Evolutionary conservation across 1,284 basidiomycete genomes (phyloP).

Genomic region (Ganoderma boninense): DNA sequence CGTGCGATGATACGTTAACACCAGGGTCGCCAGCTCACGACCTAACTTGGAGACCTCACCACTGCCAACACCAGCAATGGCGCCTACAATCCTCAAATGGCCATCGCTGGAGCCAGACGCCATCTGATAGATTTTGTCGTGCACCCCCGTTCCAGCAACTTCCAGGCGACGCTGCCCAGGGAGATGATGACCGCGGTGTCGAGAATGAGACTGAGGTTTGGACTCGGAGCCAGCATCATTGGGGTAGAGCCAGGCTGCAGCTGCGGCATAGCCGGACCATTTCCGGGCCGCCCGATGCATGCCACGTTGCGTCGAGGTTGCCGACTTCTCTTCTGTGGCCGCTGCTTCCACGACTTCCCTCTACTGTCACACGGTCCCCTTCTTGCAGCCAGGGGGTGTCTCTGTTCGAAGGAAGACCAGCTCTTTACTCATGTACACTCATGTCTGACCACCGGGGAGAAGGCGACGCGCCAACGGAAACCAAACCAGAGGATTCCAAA

Average conservation of each 20-base stretch:
- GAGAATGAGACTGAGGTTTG: background rate
- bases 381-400: background rate
- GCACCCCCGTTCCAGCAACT: background rate
- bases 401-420: background rate
- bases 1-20: background rate
- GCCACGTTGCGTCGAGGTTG: slow-evolving; percentile 6
- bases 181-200: background rate
- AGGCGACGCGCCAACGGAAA: background rate
- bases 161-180: background rate
- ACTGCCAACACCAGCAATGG: slow-evolving; percentile 69
- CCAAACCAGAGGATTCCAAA: slow-evolving; percentile 47
- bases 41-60: slow-evolving; percentile 48
- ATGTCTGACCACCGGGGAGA: slow-evolving; percentile 8
- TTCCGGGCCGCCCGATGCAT: background rate
- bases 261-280: background rate
- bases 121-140: slow-evolving; percentile 16
- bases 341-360: background rate
- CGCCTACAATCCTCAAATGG: slow-evolving; percentile 62
- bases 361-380: no score
- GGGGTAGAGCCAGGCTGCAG: background rate
- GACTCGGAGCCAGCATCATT: background rate
- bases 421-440: slow-evolving; percentile 1
- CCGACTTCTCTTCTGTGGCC: background rate
- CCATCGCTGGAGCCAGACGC: slow-evolving; percentile 16
- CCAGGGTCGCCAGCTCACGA: background rate